Base-by-base conservation (phyloP, 1,284 basidiomycete species). In the Ceratorhiza oryzae-sativae region DNA sequence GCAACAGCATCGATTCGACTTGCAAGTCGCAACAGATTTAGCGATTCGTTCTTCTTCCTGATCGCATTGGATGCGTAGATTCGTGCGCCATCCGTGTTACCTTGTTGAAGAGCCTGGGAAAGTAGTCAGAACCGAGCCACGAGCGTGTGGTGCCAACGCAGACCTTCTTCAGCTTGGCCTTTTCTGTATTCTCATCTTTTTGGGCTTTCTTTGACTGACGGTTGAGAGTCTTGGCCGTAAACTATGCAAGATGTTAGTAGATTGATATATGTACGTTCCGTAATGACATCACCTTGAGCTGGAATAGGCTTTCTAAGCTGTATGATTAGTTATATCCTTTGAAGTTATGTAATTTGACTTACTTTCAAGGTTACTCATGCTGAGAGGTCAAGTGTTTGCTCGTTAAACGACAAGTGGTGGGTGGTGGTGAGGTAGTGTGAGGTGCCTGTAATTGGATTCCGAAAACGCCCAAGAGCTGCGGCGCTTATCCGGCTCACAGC, bases 51-150 rank as follows among this genome's bases (percentile, higher is more conserved):
- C 87, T 99, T 98, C 88, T 99, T 99, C 70, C 97, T 87, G 79
- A 99, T 99, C 53, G 97, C 94, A 79, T 99, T 99, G 55, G 95
- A 90, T 15, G 97, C 97, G 80, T 99, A 99, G 85, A 99, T 99
- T 72, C 94, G 88, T n/a, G 97, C 97, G 55, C 97, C 95, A 75
- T 99, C 97, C 60, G 87, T 93, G 83, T 99, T 99, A 62, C 95
- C 95, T 82, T 99, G 96, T 78, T 94, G 91, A 6, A 99, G 86
- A 4, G 97, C 97, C 96, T 98, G 81, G 49, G 51, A 36, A 51
- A 42, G 32, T 8, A 18, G 36, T 71, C 55, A 30, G 23, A 36
- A n/a, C 23, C 42, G 42, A 41, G 55, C 67, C 36, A 61, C 42
- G 45, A 13, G 30, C 25, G 27, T 41, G 41, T 61, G 25, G 58